Evolutionary conservation across 139 green algal species (phyloP).

Genomic region (Coccomyxa sp.): DNA sequence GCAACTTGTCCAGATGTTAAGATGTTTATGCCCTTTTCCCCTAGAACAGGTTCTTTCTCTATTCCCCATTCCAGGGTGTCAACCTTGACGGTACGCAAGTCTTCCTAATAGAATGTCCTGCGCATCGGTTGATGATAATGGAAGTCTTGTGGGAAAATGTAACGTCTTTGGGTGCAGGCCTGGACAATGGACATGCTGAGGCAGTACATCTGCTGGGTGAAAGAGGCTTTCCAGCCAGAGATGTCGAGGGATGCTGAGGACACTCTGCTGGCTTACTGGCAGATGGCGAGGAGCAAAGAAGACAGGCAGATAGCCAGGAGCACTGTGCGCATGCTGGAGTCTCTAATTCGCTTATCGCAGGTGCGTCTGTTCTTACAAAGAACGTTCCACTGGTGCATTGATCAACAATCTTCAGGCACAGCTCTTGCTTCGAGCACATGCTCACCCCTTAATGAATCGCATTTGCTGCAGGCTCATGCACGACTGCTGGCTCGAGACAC

Average conservation of each 20-base stretch:
- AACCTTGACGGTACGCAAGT: too few species aligned
- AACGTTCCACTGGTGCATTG: too few species aligned
- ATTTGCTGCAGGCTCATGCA: constrained; percentile 60
- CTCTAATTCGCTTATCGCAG: constrained; percentile 78
- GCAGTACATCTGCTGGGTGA: constrained; percentile 74
- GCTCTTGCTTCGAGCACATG: too few species aligned
- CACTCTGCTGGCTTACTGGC: constrained; percentile 75
- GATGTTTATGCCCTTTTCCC: too few species aligned
- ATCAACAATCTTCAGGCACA: too few species aligned
- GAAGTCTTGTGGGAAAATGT: too few species aligned
- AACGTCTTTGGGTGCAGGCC: constrained; percentile 1
- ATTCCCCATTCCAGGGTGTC: too few species aligned
- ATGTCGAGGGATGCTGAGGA: constrained; percentile 49
- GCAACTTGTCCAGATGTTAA: too few species aligned
- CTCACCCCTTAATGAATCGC: too few species aligned
- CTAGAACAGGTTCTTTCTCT: too few species aligned
- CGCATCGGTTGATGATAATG: not conserved
- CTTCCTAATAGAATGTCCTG: too few species aligned
- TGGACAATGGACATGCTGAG: constrained; percentile 55
- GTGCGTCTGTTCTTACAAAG: constrained; percentile 5
- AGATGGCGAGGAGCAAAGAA: constrained; percentile 35
- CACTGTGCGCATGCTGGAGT: constrained; percentile 86
- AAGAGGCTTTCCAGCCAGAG: constrained; percentile 31
- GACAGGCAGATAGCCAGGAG: constrained; percentile 30
- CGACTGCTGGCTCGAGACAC: constrained; percentile 47